Percentiles rank a stretch among this genome's conserved stretches.
Evolutionary conservation across 305 asterid genomes (phyloP).

Genomic region (Caryopteris hybrid): DNA sequence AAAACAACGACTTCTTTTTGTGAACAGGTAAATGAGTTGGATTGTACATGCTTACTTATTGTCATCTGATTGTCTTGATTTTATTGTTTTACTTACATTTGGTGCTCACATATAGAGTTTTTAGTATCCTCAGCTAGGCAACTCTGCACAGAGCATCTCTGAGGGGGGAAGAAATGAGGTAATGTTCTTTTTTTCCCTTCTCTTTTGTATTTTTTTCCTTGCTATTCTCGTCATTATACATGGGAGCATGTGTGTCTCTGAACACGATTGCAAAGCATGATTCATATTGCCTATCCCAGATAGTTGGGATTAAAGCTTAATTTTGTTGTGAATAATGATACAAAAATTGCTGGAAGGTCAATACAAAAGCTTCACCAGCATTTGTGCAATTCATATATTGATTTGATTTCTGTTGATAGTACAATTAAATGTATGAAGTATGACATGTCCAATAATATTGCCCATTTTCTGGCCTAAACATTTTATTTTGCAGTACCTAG

Average conservation of each 20-base stretch:
- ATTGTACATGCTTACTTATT: constrained; percentile 14
- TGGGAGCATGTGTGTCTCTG: neutral
- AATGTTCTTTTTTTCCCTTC: neutral
- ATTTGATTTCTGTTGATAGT: neutral
- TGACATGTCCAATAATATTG: neutral
- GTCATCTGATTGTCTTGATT: constrained; percentile 1
- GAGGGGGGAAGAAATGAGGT: constrained; percentile 37
- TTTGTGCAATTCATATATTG: neutral
- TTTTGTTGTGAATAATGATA: neutral
- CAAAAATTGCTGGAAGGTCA: neutral
- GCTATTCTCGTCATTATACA: neutral
- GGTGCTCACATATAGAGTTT: constrained; percentile 1
- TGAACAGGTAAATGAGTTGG: constrained; percentile 47
- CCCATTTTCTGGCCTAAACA: neutral
- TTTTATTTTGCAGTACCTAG: neutral
- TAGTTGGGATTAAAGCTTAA: neutral
- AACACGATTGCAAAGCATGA: neutral
- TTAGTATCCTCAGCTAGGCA: constrained; percentile 30
- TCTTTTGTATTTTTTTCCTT: neutral
- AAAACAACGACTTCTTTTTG: constrained; percentile 50
- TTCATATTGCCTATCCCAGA: neutral
- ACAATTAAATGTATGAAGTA: neutral
- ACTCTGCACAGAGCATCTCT: constrained; percentile 27
- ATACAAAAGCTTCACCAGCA: neutral
- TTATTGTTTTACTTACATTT: neutral